Percentiles rank a stretch among this genome's conserved stretches.
phyloP scores from a whole-genome alignment of 108 stramenopile genomes.

The Stephanodiscus triporus region DNA sequence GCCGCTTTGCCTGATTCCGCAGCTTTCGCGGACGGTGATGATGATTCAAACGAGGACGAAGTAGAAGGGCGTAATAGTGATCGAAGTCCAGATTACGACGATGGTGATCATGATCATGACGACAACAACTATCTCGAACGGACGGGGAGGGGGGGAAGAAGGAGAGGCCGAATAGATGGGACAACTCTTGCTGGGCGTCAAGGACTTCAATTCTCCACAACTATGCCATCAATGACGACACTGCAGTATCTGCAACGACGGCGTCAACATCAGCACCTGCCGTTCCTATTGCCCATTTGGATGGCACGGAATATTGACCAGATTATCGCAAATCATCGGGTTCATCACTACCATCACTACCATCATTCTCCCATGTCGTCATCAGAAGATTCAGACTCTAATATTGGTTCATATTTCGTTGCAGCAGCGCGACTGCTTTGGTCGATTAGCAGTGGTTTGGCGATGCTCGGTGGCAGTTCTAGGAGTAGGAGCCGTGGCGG shows the following conservation, averaged over 20 bases:
- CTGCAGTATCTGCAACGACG: constrained; percentile 4
- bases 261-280: constrained; percentile 17
- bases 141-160: constrained; percentile 1
- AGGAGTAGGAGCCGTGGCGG: not conserved
- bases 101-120: not conserved
- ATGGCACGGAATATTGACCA: constrained; percentile 37
- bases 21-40: not conserved
- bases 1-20: not conserved
- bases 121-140: not conserved
- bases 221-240: not conserved
- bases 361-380: not conserved
- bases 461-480: not conserved
- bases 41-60: not conserved
- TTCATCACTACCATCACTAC: not conserved
- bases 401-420: too few species aligned
- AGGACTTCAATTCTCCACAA: constrained; percentile 5
- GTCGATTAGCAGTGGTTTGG: not conserved
- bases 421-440: not conserved
- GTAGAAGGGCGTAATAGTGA: not conserved
- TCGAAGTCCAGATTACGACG: not conserved
- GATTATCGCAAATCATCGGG: constrained; percentile 9
- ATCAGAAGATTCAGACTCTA: not conserved
- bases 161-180: not conserved
- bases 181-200: not conserved
- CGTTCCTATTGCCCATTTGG: constrained; percentile 49